Evolutionary conservation across 2,329 filamentous ascomycete genomes (phyloP), one percentile per base, ranked within the genome.

Genomic region (Neonectria ditissima): DNA sequence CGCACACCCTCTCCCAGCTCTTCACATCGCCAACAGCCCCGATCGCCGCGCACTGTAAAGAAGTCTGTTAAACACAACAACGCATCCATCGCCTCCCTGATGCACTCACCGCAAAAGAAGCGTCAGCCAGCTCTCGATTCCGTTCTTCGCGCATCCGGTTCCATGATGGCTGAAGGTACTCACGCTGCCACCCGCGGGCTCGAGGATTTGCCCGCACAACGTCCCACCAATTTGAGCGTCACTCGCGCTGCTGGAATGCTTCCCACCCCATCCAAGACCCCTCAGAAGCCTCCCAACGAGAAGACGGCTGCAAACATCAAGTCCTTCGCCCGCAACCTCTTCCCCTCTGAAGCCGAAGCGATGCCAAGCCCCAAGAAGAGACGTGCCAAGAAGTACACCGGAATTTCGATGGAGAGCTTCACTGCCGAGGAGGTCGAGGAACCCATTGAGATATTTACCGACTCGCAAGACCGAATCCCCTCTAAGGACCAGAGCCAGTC

Each of bases 201-300:
- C 20, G 70, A 74, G 48, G 76, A 74, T 26, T 68, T 69, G 64
- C 30, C 59, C 13, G 47, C 65, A 47, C 76, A 78, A 58, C 66
- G 71, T 37, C 73, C 77, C 43, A 57, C 65, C 45, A 62, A 66
- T 47, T 65, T 69, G 26, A 68, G 77, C 50, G 52, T 77, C 52
- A 73, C 79, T 18, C 78, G 78, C 58, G 70, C 75, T 58, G 72
- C 78, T 58, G 84, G 82, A 66, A 91, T 92, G 85, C 86, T 94
- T 48, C 91, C 91, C 16, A 95, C 92, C 3, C 92, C 92, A 2
- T 86, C 89, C 68, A 94, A 94, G 81, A 95, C 92, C 3, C 92
- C 89, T 3, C 85, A 86, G 77, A 92, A 91, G 81, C 82, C 85
- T 50, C 82, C 83, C 1, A 82, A 81, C 18, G 80, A 81, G 71